Conservation (phyloP, 192 early-diverging fungal genomes). For the Polychytrium aggregatum region DNA sequence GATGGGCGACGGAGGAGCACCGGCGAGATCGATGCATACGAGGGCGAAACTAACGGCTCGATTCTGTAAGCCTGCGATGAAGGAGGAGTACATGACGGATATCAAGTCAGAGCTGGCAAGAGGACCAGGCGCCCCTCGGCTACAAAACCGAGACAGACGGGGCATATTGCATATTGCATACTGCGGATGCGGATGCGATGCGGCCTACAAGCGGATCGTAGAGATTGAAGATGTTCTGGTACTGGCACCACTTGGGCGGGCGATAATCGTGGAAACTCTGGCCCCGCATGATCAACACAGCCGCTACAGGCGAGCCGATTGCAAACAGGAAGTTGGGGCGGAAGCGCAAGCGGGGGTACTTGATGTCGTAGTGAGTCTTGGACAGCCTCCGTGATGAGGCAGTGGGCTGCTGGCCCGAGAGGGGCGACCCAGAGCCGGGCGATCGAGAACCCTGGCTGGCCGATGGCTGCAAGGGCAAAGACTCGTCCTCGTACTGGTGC, state of each 20-base stretch:
- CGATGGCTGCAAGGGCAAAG: background rate
- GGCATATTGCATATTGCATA: background rate
- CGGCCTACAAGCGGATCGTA: conserved; percentile 31
- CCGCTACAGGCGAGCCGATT: conserved; percentile 33
- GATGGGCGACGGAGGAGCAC: conserved; percentile 30
- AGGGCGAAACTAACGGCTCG: conserved; percentile 28
- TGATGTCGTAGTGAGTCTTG: conserved; percentile 23
- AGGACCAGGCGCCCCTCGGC: too few species aligned
- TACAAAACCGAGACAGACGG: conserved; percentile 1
- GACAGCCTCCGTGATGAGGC: too few species aligned
- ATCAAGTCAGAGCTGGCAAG: too few species aligned
- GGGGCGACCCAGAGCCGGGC: background rate
- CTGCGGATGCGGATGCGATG: background rate
- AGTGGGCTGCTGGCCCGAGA: conserved; percentile 2
- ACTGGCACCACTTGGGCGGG: conserved; percentile 16
- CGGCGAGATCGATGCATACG: conserved; percentile 30
- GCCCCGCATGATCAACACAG: conserved; percentile 34
- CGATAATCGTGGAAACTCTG: conserved; percentile 14
- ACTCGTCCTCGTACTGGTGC: too few species aligned
- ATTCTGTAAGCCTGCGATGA: conserved; percentile 24
- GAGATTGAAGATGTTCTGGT: conserved; percentile 36
- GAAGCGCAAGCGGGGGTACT: conserved; percentile 31
- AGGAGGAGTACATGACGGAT: background rate
- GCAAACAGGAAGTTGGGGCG: conserved; percentile 24
- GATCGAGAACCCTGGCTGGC: background rate